A percentile compares a stretch with the other conserved stretches of the same genome.
phyloP scores from a whole-genome alignment of 805 yeast species.

The Wickerhamomyces alni region DNA sequence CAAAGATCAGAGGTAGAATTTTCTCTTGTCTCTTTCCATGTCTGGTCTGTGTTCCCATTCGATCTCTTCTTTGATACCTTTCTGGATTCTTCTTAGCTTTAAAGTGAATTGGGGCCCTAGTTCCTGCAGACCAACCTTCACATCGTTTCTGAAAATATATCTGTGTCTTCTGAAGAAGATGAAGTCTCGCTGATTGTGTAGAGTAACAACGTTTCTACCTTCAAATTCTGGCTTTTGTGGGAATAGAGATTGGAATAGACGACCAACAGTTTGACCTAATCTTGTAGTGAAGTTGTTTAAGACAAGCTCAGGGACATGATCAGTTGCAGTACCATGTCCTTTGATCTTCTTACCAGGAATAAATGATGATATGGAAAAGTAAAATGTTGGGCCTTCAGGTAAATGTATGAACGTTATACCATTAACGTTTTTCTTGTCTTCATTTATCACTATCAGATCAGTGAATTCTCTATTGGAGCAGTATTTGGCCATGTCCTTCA shows the following conservation, averaged over 20 bases:
- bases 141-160: conserved; percentile 83
- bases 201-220: conserved; percentile 92
- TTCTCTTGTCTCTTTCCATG: conserved; percentile 94
- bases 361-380: conserved; percentile 77
- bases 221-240: conserved; percentile 91
- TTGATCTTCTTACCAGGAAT: conserved; percentile 66
- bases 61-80: conserved; percentile 84
- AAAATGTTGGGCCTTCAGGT: conserved; percentile 94
- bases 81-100: conserved; percentile 80
- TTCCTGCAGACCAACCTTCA: conserved; percentile 91
- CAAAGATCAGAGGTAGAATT: conserved; percentile 61
- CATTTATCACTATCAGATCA: conserved; percentile 84
- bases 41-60: conserved; percentile 97
- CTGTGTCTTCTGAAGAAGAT: conserved; percentile 95
- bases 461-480: conserved; percentile 83
- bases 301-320: conserved; percentile 86
- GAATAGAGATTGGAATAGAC: conserved; percentile 84
- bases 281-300: conserved; percentile 90
- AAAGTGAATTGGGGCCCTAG: conserved; percentile 95
- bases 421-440: conserved; percentile 86
- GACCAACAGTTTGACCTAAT: conserved; percentile 88
- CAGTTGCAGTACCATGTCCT: conserved; percentile 90
- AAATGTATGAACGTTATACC: conserved; percentile 91
- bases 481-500: conserved; percentile 81
- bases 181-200: conserved; percentile 94